phyloP scores from a whole-genome alignment of 148 eudicot species.

The Rhododendron griersonianum region DNA sequence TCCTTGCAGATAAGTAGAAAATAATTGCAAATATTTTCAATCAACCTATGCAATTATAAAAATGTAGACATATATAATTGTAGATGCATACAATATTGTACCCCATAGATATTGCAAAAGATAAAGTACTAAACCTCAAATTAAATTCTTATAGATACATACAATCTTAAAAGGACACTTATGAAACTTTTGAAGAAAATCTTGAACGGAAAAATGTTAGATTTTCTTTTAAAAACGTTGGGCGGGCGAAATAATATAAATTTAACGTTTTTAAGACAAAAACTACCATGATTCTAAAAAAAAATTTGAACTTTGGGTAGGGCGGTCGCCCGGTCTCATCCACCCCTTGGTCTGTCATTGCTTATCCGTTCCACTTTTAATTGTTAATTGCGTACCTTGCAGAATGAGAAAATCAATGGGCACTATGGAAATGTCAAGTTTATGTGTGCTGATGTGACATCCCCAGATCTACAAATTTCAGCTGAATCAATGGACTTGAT shows the following conservation, averaged over 20 bases:
- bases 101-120: background rate
- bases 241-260: too few species aligned
- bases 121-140: too few species aligned
- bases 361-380: background rate
- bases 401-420: conserved; percentile 83
- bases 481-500: conserved; percentile 73
- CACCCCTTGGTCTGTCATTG: background rate
- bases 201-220: too few species aligned
- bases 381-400: conserved; percentile 20
- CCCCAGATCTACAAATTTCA: conserved; percentile 64
- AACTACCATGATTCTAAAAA: too few species aligned
- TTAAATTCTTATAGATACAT: too few species aligned
- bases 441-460: conserved; percentile 95
- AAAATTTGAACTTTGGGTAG: too few species aligned
- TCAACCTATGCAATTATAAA: background rate
- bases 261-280: too few species aligned
- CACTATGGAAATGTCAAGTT: conserved; percentile 82
- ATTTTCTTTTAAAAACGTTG: too few species aligned
- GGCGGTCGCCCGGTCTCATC: background rate
- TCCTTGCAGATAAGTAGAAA: too few species aligned
- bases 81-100: background rate
- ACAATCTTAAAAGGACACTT: too few species aligned
- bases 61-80: background rate
- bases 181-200: too few species aligned
- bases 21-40: background rate